Evolutionary conservation across 2,329 filamentous ascomycete species (phyloP).

Genomic region (Juglanconis sp.): DNA sequence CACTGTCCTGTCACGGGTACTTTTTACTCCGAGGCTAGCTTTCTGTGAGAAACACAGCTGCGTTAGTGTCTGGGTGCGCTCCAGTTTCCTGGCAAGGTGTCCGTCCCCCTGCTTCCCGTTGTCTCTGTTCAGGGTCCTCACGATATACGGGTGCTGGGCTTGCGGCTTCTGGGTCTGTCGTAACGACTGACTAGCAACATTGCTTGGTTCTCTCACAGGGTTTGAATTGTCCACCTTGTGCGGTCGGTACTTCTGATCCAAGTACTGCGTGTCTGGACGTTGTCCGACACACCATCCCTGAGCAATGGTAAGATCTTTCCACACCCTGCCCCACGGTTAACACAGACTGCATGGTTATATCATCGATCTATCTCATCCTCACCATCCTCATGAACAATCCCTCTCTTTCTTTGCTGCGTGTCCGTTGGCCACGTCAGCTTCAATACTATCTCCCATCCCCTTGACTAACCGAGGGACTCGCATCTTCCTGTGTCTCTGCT

Average conservation of each 20-base stretch:
- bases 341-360: constrained; percentile 46
- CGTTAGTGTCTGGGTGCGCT: constrained; percentile 4
- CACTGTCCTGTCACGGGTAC: constrained; percentile 9
- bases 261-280: constrained; percentile 26
- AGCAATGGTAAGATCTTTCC: constrained; percentile 45
- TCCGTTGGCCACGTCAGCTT: constrained; percentile 1
- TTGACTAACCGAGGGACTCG: neutral
- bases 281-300: constrained; percentile 37
- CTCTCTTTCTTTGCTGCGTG: constrained; percentile 3
- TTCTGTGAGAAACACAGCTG: constrained; percentile 10
- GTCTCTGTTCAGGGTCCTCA: constrained; percentile 16
- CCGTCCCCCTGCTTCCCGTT: constrained; percentile 15
- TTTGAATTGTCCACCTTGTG: constrained; percentile 8
- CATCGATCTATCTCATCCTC: constrained; percentile 27
- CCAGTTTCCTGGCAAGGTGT: constrained; percentile 3
- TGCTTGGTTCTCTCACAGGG: constrained; percentile 11
- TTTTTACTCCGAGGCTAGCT: constrained; percentile 8
- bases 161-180: constrained; percentile 13
- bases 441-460: neutral
- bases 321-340: constrained; percentile 33
- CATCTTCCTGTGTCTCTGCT: neutral
- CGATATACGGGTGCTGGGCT: constrained; percentile 4
- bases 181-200: constrained; percentile 8
- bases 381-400: constrained; percentile 21
- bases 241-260: constrained; percentile 17